Base-by-base conservation (phyloP, 2,329 filamentous ascomycete species). In the Phaeoacremonium minimum region DNA sequence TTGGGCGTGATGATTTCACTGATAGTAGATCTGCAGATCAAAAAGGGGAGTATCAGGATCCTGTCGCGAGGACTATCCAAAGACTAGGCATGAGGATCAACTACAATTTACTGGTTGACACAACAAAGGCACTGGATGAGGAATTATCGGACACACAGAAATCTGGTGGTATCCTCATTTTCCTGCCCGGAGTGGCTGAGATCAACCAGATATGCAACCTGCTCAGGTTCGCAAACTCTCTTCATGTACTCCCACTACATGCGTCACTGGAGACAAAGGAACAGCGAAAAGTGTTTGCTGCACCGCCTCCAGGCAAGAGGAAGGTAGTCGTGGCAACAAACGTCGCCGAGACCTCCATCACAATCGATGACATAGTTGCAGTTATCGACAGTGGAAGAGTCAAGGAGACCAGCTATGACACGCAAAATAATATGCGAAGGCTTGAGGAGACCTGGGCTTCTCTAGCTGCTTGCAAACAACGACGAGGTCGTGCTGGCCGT, bases 341-440 rank as follows among this genome's bases (percentile, higher is more conserved):
- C 52, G 91, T 98, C 3, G 93, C 93, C 3, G 93, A 98, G 59
- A 98, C 93, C 0, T 97, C 93, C 3, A 97, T 98, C 57, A 98
- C 93, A 0, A 98, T 98, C 42, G 90, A 96, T 55, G 93, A 98
- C 55, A 87, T 98, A 36, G 86, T 97, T 3, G 91, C 87, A 3
- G 93, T 98, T 31, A 91, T 98, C 45, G 93, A 98, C 57, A 93
- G 85, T 9, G 93, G 93, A 18, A 83, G 88, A 36, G 93, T 98
- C 41, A 98, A 98, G 56, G 91, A 98, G 61, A 98, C 90, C 0
- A 91, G 87, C 55, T 97, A 90, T 51, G 93, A 97, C 56, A 80
- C 88, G 0, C 77, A 84, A 44, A 95, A 85, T 56, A 95, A 95
- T 55, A 95, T 97, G 82, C 85, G 94, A 30, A 89, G 87, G 51